Evolutionary conservation across 495 filamentous ascomycete genomes (phyloP).

Genomic region (Penicillium samsonianum): DNA sequence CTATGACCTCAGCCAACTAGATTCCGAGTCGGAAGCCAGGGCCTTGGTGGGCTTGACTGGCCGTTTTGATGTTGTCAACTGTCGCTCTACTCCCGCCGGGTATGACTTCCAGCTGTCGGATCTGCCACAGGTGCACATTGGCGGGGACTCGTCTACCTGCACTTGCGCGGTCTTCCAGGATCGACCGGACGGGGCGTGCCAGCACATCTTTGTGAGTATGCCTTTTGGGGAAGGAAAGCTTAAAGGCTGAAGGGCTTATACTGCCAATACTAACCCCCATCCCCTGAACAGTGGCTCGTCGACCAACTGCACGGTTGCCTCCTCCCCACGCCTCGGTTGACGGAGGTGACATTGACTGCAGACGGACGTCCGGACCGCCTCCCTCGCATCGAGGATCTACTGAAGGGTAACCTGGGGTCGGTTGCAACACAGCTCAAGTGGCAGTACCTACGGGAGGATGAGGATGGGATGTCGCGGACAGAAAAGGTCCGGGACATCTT

Average conservation of each 20-base stretch:
- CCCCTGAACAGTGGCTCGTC: constrained; percentile 42
- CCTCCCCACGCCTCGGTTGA: constrained; percentile 26
- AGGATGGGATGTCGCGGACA: constrained; percentile 39
- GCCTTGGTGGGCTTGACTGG: constrained; percentile 41
- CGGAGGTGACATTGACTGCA: constrained; percentile 33
- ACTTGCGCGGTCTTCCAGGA: constrained; percentile 39
- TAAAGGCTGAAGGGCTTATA: background rate
- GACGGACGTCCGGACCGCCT: constrained; percentile 39
- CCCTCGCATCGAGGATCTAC: constrained; percentile 39
- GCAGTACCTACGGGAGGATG: constrained; percentile 36
- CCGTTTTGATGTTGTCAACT: constrained; percentile 40
- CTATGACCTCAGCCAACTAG: constrained; percentile 43
- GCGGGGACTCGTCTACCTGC: constrained; percentile 33
- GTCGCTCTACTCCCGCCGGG: constrained; percentile 30
- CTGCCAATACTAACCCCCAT: constrained; percentile 1
- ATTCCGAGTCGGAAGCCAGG: constrained; percentile 36
- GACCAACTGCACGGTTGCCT: constrained; percentile 46
- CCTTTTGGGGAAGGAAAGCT: background rate
- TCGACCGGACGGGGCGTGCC: constrained; percentile 40
- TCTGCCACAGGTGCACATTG: constrained; percentile 36
- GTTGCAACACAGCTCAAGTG: constrained; percentile 44
- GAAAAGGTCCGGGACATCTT: constrained; percentile 51
- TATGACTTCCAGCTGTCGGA: constrained; percentile 43
- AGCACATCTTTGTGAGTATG: constrained; percentile 49
- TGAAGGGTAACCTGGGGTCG: constrained; percentile 38